Percentiles rank a stretch among this genome's conserved stretches.
Conservation (phyloP, 177 flowering plant genomes). For the Vitis hybrid region DNA sequence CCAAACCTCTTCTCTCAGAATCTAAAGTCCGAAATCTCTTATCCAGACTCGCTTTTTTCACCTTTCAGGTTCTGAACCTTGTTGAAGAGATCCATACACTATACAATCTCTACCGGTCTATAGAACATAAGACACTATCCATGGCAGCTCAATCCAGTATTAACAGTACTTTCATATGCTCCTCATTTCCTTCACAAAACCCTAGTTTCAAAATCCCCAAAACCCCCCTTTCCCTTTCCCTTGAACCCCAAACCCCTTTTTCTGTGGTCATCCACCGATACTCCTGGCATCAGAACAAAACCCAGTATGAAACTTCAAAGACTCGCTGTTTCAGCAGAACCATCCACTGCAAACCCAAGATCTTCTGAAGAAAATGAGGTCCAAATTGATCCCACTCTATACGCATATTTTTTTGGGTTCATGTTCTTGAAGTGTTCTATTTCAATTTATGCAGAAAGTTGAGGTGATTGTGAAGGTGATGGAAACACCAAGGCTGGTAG, state of each 20-base stretch:
- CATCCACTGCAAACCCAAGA: conserved; percentile 11
- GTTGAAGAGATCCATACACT: too few relatives aligned
- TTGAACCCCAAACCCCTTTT: background rate
- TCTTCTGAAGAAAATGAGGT: conserved; percentile 21
- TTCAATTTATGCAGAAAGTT: conserved; percentile 32
- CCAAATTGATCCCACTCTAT: background rate
- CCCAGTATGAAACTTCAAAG: background rate
- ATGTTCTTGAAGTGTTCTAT: background rate
- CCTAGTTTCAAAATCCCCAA: background rate
- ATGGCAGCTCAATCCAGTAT: conserved; percentile 36
- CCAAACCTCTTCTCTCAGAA: too few relatives aligned
- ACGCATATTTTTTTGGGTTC: background rate
- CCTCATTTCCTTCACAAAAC: conserved; percentile 22
- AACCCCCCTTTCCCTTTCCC: too few relatives aligned
- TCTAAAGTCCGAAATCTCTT: background rate
- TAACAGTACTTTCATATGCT: conserved; percentile 14
- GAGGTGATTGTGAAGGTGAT: conserved; percentile 48
- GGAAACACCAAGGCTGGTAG: conserved; percentile 58
- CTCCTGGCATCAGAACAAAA: background rate
- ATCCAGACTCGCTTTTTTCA: conserved; percentile 5
- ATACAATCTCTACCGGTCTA: too few relatives aligned
- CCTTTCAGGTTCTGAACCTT: too few relatives aligned
- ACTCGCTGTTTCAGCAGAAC: conserved; percentile 25
- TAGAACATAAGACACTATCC: conserved; percentile 28
- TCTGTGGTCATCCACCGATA: background rate